phyloP scores from a whole-genome alignment of 148 eudicot species.

The Nyssa sinensis region DNA sequence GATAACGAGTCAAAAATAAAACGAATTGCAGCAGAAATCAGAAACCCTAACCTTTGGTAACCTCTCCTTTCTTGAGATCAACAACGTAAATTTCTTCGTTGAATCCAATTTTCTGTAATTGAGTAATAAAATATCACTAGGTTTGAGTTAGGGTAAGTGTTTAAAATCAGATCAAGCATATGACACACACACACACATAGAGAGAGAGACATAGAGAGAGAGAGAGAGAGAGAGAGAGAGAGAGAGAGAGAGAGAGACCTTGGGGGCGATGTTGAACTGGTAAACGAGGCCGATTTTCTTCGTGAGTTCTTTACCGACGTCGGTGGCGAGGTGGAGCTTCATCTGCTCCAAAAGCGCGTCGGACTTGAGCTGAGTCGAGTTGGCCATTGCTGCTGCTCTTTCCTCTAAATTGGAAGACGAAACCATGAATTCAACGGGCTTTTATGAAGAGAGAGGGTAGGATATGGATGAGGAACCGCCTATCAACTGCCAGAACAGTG shows the following conservation, averaged over 20 bases:
- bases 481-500: neutral
- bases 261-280: slow-evolving; percentile 86
- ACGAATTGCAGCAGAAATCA: neutral
- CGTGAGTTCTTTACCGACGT: slow-evolving; percentile 60
- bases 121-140: neutral
- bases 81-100: slow-evolving; percentile 77
- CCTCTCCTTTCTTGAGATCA: slow-evolving; percentile 96
- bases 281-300: slow-evolving; percentile 79
- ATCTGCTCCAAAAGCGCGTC: slow-evolving; percentile 82
- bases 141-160: neutral
- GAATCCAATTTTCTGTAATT: slow-evolving; percentile 79
- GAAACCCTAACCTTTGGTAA: slow-evolving; percentile 67
- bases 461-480: neutral
- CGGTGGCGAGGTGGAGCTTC: slow-evolving; percentile 80
- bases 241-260: slow-evolving; percentile 31
- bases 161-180: neutral
- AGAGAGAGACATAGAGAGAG: neutral
- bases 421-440: neutral
- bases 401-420: neutral
- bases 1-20: too few species aligned
- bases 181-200: neutral
- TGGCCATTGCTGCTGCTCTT: slow-evolving; percentile 18
- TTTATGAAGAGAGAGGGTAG: neutral
- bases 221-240: neutral
- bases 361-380: slow-evolving; percentile 48